These are phyloP conservation scores for Pseudocercospora vitis DNA, from an alignment of 2,329 filamentous ascomycete species.

Conservation along the genomic window DNA sequence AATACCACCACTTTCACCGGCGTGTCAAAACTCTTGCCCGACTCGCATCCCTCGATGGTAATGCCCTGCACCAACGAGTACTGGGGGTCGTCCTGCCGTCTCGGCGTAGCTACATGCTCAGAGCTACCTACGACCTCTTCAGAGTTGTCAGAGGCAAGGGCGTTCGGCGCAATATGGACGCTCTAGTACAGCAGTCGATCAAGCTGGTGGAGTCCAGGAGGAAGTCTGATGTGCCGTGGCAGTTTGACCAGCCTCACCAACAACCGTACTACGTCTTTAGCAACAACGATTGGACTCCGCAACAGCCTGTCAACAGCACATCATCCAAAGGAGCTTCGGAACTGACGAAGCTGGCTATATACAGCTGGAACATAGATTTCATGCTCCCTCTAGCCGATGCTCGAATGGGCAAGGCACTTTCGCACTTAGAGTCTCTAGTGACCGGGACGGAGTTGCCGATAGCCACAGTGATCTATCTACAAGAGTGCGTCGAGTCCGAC, in stretches of 20 bases:
- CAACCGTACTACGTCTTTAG: conserved; percentile 26
- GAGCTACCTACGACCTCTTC: too few relatives aligned
- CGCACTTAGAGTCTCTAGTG: conserved; percentile 38
- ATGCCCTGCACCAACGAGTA: too few relatives aligned
- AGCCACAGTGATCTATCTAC: conserved; percentile 51
- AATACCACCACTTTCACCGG: too few relatives aligned
- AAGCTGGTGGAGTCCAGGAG: conserved; percentile 21
- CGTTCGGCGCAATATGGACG: conserved; percentile 16
- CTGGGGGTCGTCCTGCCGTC: too few relatives aligned
- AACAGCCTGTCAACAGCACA: not conserved
- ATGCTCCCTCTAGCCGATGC: conserved; percentile 40
- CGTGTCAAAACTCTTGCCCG: too few relatives aligned
- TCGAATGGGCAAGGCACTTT: conserved; percentile 46
- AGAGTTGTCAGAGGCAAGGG: not conserved
- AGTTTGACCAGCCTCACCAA: conserved; percentile 25
- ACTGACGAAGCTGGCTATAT: conserved; percentile 34
- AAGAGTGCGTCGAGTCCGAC: conserved; percentile 54
- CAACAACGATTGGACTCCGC: conserved; percentile 20
- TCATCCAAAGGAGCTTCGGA: not conserved
- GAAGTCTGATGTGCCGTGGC: conserved; percentile 26
- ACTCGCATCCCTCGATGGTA: too few relatives aligned
- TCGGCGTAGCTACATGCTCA: too few relatives aligned
- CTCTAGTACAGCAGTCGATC: conserved; percentile 21
- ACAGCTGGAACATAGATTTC: conserved; percentile 55
- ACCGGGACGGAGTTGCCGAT: not conserved